Conservation (phyloP, 345 rosid genomes). For the Dipteronia sinensis region DNA sequence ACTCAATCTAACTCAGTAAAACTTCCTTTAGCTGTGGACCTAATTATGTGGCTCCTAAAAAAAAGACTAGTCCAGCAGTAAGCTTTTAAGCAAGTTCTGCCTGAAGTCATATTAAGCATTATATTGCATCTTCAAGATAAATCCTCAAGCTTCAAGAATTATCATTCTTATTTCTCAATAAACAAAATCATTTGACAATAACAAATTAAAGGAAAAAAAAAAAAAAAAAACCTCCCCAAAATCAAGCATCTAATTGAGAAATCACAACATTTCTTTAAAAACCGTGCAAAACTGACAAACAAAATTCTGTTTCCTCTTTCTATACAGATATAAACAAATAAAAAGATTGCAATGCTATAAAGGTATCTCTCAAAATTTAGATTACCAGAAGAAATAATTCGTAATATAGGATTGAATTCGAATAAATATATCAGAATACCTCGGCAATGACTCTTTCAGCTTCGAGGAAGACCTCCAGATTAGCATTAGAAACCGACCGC, state of each 20-base stretch:
- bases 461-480: constrained; percentile 71
- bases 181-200: neutral
- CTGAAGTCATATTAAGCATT: neutral
- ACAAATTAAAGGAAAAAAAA: neutral
- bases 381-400: neutral
- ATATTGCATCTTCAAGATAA: neutral
- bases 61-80: neutral
- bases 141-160: neutral
- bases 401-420: neutral
- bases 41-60: neutral
- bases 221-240: neutral
- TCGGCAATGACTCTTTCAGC: constrained; percentile 61
- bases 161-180: neutral
- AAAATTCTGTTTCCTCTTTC: neutral
- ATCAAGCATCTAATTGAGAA: neutral
- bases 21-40: neutral
- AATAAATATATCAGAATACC: constrained; percentile 35
- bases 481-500: constrained; percentile 49
- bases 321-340: neutral
- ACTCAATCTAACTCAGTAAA: neutral
- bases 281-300: neutral
- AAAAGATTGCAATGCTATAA: neutral
- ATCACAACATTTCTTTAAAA: neutral
- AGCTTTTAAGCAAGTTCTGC: neutral
- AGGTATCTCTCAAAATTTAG: neutral